Evolutionary conservation across 768 basidiomycete species (phyloP).

Genomic region (Epithele typhae): DNA sequence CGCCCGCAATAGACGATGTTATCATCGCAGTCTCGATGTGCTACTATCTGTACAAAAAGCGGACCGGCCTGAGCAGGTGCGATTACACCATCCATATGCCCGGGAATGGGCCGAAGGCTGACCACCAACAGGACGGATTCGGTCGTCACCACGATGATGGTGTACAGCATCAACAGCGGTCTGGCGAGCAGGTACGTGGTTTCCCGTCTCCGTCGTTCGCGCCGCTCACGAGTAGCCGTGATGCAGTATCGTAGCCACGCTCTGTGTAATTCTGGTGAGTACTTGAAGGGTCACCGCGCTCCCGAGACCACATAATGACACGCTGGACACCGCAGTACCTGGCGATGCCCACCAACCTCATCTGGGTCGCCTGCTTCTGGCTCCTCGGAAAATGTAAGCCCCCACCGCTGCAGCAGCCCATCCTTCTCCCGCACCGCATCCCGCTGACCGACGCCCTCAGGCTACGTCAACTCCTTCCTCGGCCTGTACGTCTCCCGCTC

Average conservation of each 20-base stretch:
- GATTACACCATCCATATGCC: no score
- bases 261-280: constrained; percentile 1
- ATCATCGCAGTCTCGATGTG: constrained; percentile 45
- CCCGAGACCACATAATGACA: no score
- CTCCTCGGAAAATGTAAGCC: constrained; percentile 44
- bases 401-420: no score
- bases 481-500: constrained; percentile 36
- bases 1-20: constrained; percentile 45
- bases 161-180: constrained; percentile 24
- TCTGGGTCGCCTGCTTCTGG: constrained; percentile 50
- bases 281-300: no score
- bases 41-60: constrained; percentile 41
- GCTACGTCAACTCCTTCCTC: constrained; percentile 50
- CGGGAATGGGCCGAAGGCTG: no score
- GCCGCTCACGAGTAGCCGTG: neutral
- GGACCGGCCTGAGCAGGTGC: constrained; percentile 42
- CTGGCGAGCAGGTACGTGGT: constrained; percentile 21
- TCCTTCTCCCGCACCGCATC: neutral
- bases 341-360: constrained; percentile 40
- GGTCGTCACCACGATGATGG: constrained; percentile 21
- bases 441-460: constrained; percentile 27
- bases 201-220: neutral
- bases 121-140: constrained; percentile 21
- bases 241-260: constrained; percentile 15
- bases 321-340: constrained; percentile 8